A percentile compares a stretch with the other conserved stretches of the same genome.
Conservation (phyloP, 2,329 filamentous ascomycete genomes). For the Epichloe sp. region DNA sequence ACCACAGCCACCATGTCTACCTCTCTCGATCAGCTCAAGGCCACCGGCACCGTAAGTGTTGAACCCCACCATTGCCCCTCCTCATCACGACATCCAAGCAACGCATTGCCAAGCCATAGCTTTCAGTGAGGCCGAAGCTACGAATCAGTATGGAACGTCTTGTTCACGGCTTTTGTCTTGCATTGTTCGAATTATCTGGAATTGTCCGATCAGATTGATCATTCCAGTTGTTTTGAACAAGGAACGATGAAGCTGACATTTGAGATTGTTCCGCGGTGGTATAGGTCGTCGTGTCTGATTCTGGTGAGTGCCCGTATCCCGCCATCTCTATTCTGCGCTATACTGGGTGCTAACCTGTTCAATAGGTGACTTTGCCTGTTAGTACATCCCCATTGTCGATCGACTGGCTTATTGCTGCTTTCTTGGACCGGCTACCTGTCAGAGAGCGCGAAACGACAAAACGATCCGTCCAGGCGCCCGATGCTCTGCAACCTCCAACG, state of each 20-base stretch:
- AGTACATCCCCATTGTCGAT: conserved; percentile 24
- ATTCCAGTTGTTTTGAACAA: background rate
- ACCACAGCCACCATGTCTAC: conserved; percentile 49
- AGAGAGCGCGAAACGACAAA: background rate
- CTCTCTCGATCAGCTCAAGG: conserved; percentile 95
- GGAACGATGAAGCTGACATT: conserved; percentile 12
- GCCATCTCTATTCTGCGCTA: background rate
- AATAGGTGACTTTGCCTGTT: conserved; percentile 64
- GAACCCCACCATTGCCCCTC: conserved; percentile 20
- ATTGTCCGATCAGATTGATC: background rate
- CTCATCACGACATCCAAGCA: conserved; percentile 2
- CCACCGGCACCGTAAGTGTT: conserved; percentile 77
- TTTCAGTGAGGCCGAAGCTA: conserved; percentile 1
- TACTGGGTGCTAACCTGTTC: conserved; percentile 16
- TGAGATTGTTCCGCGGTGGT: conserved; percentile 7
- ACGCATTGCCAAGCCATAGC: background rate
- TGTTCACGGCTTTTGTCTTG: background rate
- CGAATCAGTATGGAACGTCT: background rate
- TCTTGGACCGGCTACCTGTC: background rate
- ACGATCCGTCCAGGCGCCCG: background rate
- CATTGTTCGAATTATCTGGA: background rate
- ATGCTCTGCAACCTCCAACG: too few species aligned
- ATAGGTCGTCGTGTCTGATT: conserved; percentile 92
- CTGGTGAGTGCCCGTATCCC: conserved; percentile 50
- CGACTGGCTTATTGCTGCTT: background rate